Evolutionary conservation across 257 asterid species (phyloP).

Genomic region (Solanum lycopersicoides): DNA sequence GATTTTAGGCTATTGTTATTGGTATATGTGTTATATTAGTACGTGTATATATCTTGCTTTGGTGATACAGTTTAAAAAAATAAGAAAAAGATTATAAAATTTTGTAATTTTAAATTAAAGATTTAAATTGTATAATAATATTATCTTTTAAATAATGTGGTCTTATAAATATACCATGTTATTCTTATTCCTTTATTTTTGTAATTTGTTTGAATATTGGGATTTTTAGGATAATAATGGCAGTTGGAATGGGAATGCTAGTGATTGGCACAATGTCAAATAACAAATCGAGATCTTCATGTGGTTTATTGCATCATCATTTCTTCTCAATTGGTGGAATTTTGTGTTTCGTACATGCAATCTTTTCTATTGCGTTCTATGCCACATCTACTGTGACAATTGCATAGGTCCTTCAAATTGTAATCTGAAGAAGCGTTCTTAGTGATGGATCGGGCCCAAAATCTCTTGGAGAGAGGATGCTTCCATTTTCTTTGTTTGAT

Average conservation of each 20-base stretch:
- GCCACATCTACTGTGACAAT: slow-evolving; percentile 32
- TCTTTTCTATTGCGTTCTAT: slow-evolving; percentile 57
- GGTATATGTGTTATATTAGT: not conserved
- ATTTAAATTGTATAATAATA: not conserved
- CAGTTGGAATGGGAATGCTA: slow-evolving; percentile 55
- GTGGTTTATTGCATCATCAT: slow-evolving; percentile 67
- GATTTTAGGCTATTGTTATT: not conserved
- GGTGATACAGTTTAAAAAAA: not conserved
- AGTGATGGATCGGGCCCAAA: not conserved
- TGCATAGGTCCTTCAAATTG: not conserved
- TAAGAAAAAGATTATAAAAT: not conserved
- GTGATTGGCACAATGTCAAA: slow-evolving; percentile 72
- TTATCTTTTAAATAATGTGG: not conserved
- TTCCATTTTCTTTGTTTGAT: not conserved
- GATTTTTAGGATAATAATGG: slow-evolving; percentile 44
- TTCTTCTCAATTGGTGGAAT: slow-evolving; percentile 71
- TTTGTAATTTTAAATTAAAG: not conserved
- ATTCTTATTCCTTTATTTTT: not conserved
- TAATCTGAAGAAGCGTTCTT: not conserved
- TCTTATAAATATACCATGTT: not conserved
- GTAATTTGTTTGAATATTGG: not conserved
- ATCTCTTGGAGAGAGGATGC: not conserved
- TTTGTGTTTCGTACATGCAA: slow-evolving; percentile 58
- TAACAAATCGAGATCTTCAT: slow-evolving; percentile 55
- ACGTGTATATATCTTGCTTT: not conserved